Evolutionary conservation across 2,329 filamentous ascomycete genomes (phyloP).

Genomic region (Aspergillus novoparasiticus): DNA sequence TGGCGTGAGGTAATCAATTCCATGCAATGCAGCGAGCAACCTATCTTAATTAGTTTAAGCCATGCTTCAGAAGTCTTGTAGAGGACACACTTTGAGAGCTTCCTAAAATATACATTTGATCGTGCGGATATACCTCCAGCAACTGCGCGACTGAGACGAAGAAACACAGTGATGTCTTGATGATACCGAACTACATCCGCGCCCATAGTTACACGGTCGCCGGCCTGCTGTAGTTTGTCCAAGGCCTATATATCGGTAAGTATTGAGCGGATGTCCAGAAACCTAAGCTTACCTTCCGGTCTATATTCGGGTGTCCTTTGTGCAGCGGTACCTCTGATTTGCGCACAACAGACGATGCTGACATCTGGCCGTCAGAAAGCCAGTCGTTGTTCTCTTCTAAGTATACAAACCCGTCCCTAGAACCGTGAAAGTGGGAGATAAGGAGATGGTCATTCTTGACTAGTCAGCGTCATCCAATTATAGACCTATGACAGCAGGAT

Average conservation of each 20-base stretch:
- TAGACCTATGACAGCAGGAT: not conserved
- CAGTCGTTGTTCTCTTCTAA: constrained; percentile 63
- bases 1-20: constrained; percentile 78
- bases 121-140: constrained; percentile 73
- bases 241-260: constrained; percentile 43
- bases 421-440: constrained; percentile 81
- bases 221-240: constrained; percentile 60
- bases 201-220: constrained; percentile 63
- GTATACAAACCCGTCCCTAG: constrained; percentile 71
- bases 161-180: constrained; percentile 82
- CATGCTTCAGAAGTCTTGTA: not conserved
- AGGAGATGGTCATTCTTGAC: constrained; percentile 76
- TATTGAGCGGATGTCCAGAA: not conserved
- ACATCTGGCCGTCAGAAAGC: constrained; percentile 37
- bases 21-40: constrained; percentile 75
- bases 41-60: constrained; percentile 16
- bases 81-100: constrained; percentile 56
- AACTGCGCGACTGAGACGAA: constrained; percentile 85
- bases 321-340: constrained; percentile 25
- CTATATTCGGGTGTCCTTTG: constrained; percentile 24
- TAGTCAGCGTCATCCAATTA: not conserved
- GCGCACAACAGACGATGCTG: constrained; percentile 41
- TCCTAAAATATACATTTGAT: constrained; percentile 76
- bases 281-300: constrained; percentile 23
- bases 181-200: constrained; percentile 82